phyloP scores from a whole-genome alignment of 352 stramenopile species.

The Phytopythium cucurbitacearum region DNA sequence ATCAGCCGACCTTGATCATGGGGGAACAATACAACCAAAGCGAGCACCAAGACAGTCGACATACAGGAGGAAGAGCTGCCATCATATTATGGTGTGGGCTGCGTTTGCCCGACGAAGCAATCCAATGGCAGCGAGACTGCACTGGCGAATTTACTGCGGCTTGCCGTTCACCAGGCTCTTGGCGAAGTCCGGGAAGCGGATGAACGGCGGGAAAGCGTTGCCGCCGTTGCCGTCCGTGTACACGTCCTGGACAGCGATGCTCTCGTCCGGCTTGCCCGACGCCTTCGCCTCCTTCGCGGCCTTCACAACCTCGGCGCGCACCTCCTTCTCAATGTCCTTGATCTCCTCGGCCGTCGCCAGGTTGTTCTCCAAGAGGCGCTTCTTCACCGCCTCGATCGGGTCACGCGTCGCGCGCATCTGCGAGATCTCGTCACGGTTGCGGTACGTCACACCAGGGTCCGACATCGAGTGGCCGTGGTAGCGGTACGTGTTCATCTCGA shows the following conservation, averaged over 20 bases:
- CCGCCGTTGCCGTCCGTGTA: conserved; percentile 88
- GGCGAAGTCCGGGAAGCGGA: conserved; percentile 95
- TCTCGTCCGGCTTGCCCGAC: conserved; percentile 39
- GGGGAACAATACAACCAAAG: too few relatives aligned
- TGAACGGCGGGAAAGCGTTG: conserved; percentile 93
- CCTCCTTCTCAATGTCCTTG: conserved; percentile 99
- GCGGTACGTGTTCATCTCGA: conserved; percentile 99
- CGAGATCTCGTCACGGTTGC: conserved; percentile 99
- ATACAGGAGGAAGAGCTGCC: too few relatives aligned
- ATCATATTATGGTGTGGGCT: neutral
- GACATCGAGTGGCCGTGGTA: conserved; percentile 99
- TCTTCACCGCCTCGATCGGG: conserved; percentile 99
- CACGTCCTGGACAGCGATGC: conserved; percentile 80
- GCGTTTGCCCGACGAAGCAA: neutral
- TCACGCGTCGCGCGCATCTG: conserved; percentile 97
- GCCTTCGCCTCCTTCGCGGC: conserved; percentile 92
- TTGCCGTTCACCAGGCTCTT: conserved; percentile 93
- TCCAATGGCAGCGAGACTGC: neutral
- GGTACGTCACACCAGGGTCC: conserved; percentile 99
- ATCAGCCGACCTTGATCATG: too few relatives aligned
- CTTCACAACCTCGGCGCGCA: conserved; percentile 97
- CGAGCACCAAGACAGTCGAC: too few relatives aligned
- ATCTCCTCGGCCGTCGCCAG: conserved; percentile 96
- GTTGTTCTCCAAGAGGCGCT: conserved; percentile 93
- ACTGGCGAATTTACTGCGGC: conserved; percentile 14